phyloP scores from a whole-genome alignment of 495 filamentous ascomycete species.

The Hypoxylon lenormandii region DNA sequence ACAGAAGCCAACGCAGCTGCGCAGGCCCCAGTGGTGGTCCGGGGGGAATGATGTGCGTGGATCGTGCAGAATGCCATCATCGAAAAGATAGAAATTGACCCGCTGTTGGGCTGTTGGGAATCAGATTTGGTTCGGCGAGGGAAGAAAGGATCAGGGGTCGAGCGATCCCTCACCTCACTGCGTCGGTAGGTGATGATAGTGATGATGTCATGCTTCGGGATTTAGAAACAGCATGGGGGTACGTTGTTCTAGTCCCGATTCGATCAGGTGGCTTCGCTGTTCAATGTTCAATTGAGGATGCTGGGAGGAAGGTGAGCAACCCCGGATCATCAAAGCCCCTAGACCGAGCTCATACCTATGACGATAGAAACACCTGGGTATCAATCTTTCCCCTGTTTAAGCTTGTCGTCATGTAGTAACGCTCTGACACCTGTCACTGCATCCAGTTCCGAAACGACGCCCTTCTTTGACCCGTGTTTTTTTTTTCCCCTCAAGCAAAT shows the following conservation, averaged over 20 bases:
- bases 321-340: constrained; percentile 1
- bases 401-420: constrained; percentile 23
- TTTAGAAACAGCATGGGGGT: not conserved
- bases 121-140: not conserved
- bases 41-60: constrained; percentile 18
- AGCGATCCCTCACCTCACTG: not conserved
- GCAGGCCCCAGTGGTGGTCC: not conserved
- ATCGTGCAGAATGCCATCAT: constrained; percentile 40
- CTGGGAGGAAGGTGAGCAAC: not conserved
- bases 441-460: constrained; percentile 1
- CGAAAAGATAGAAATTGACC: constrained; percentile 23
- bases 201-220: constrained; percentile 37
- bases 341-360: constrained; percentile 20
- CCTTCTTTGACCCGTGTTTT: not conserved
- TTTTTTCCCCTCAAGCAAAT: too few species aligned
- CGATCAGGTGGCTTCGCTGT: constrained; percentile 26
- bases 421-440: constrained; percentile 10
- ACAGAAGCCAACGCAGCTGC: constrained; percentile 2
- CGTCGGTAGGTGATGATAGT: not conserved
- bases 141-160: constrained; percentile 24
- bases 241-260: constrained; percentile 15
- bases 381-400: not conserved
- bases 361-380: constrained; percentile 16
- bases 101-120: constrained; percentile 21
- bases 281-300: too few species aligned